Percentiles rank a stretch among this genome's conserved stretches.
These are phyloP conservation scores for Tulasnella calospora DNA, from an alignment of 768 basidiomycete species.

Conservation along the genomic window DNA sequence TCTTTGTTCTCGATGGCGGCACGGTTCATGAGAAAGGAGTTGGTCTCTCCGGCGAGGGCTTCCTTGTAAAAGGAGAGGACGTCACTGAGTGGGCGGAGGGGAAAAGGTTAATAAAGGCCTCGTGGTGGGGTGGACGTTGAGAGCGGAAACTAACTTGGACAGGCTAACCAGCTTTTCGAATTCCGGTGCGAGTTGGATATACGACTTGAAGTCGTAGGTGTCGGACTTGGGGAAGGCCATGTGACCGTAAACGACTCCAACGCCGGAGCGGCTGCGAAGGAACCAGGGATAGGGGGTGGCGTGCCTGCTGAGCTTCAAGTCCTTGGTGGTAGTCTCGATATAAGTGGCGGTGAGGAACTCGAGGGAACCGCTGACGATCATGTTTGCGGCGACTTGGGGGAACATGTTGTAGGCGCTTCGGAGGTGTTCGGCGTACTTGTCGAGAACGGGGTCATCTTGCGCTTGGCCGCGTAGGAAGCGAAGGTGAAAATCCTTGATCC, in stretches of 20 bases:
- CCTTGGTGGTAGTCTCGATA: background rate
- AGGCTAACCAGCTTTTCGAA: background rate
- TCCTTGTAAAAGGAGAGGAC: constrained; percentile 3
- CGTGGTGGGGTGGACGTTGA: background rate
- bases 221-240: constrained; percentile 4
- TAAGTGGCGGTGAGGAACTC: background rate
- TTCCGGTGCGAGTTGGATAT: background rate
- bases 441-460: background rate
- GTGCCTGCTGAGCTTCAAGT: background rate
- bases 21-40: background rate
- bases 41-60: background rate
- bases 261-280: background rate
- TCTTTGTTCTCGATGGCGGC: background rate
- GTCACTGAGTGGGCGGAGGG: background rate
- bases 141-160: background rate
- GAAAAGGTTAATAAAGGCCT: background rate
- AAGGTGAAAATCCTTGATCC: background rate
- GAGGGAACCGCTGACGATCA: background rate
- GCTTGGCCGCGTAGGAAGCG: background rate
- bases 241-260: background rate
- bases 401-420: background rate
- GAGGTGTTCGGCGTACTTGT: background rate
- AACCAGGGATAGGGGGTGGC: constrained; percentile 5
- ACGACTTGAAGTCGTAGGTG: background rate
- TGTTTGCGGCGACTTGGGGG: background rate